Percentiles rank a stretch among this genome's conserved stretches.
phyloP scores from a whole-genome alignment of 257 asterid species.

The Salvia rosmarinus region DNA sequence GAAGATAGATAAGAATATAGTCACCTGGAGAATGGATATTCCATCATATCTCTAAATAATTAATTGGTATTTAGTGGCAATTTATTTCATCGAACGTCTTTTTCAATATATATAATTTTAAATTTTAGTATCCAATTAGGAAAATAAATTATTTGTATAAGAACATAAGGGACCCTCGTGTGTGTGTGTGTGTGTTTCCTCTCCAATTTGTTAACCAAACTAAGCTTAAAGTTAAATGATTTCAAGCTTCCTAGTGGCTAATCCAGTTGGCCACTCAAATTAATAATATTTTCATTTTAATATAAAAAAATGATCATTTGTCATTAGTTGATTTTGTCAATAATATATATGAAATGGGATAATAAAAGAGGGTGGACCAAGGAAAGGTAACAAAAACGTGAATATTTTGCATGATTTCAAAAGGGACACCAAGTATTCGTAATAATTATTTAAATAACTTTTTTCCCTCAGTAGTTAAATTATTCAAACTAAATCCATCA shows the following conservation, averaged over 20 bases:
- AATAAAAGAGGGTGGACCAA: constrained; percentile 28
- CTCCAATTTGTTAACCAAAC: constrained; percentile 10
- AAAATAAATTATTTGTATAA: not conserved
- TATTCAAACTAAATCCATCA: not conserved
- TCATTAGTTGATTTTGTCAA: not conserved
- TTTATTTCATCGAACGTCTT: not conserved
- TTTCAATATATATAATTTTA: not conserved
- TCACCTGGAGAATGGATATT: constrained; percentile 21
- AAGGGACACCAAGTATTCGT: constrained; percentile 34
- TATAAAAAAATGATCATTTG: not conserved
- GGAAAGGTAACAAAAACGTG: constrained; percentile 25
- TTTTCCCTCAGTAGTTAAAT: not conserved
- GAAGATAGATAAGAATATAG: not conserved
- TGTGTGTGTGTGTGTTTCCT: not conserved
- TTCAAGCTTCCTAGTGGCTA: constrained; percentile 33
- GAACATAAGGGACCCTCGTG: constrained; percentile 1
- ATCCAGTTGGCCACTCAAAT: constrained; percentile 36
- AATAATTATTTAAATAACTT: not conserved
- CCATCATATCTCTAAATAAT: not conserved
- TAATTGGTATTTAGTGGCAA: not conserved
- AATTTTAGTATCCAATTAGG: not conserved
- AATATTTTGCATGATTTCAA: constrained; percentile 29
- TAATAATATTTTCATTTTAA: not conserved
- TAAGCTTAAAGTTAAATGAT: constrained; percentile 16
- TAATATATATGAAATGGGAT: not conserved